phyloP scores from a whole-genome alignment of 169 alveolate species.

The Cryptosporidium meleagridis region DNA sequence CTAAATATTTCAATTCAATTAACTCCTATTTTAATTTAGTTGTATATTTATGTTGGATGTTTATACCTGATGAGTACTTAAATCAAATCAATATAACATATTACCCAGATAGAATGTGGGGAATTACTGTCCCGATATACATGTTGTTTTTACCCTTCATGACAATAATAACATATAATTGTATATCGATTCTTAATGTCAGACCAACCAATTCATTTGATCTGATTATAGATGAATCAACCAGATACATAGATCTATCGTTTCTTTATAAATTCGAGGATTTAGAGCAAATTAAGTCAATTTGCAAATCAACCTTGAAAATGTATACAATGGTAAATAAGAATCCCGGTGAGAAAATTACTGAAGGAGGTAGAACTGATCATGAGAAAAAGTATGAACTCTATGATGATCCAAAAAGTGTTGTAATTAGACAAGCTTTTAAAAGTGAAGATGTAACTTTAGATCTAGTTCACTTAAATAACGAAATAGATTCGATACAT shows the following conservation, averaged over 20 bases:
- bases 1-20: not conserved
- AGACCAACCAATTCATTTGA: conserved; percentile 55
- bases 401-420: conserved; percentile 15
- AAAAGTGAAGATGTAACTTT: conserved; percentile 29
- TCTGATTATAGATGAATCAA: conserved; percentile 61
- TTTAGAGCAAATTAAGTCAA: conserved; percentile 10
- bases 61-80: conserved; percentile 61
- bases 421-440: conserved; percentile 14
- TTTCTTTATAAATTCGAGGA: conserved; percentile 27
- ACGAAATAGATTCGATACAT: conserved; percentile 35
- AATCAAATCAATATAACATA: conserved; percentile 40
- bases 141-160: conserved; percentile 18
- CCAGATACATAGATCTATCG: conserved; percentile 34
- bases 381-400: conserved; percentile 11
- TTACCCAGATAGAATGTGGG: conserved; percentile 75
- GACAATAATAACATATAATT: conserved; percentile 33
- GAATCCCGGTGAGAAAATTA: conserved; percentile 16
- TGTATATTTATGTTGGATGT: conserved; percentile 57
- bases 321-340: conserved; percentile 35
- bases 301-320: conserved; percentile 27
- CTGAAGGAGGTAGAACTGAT: conserved; percentile 21
- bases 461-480: conserved; percentile 41
- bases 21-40: not conserved
- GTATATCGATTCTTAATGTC: conserved; percentile 15
- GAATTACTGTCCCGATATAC: conserved; percentile 56